Evolutionary conservation across 306 rosid genomes (phyloP), one percentile per base, ranked within the genome.

Genomic region (Lathyrus tuberosus): DNA sequence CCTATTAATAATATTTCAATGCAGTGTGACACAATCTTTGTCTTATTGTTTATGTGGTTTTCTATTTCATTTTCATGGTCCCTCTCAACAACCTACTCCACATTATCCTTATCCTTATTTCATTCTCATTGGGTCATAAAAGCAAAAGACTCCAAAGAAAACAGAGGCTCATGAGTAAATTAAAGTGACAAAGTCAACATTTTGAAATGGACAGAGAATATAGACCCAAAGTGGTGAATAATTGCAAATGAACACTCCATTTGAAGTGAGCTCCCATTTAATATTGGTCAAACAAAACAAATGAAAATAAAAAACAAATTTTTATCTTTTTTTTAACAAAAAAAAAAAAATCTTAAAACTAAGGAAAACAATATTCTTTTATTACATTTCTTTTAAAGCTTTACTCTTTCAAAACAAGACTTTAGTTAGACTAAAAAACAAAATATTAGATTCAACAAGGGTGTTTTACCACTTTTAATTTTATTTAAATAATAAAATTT

Each of bases 81-180:
- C 77, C 75, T 41, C 65, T 74, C 75, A 67, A 46, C 69, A 38
- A n/a, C 42, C 70, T 37, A 66, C 35, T 24, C 10, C 16, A 30
- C 18, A 15, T 76, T 33, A 76, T 72, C 70, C 76, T 78, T 78
- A 65, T 78, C 80, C 58, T 41, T 43, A 41, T 54, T 44, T 47
- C 70, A n/a, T 33, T 30, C 22, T 15, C 31, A 10, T 57, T 70
- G 62, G 30, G 4, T 49, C 54, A 46, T 2, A 26, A 68, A 48
- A 48, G 59, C 31, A 56, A 62, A 65, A 18, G 53, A 62, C 10
- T 31, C 3, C 13, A 26, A 46, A 24, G 73, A 72, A 67, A 81
- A 41, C 61, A 64, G 6, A 4, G 15, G 35, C 18, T 3, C 22
- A 40, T 31, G 28, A 17, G 30, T 2, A 51, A 51, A 18, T 51